These are phyloP conservation scores for Hypoxylon sp. DNA, from an alignment of 2,329 filamentous ascomycete species.

Conservation along the genomic window DNA sequence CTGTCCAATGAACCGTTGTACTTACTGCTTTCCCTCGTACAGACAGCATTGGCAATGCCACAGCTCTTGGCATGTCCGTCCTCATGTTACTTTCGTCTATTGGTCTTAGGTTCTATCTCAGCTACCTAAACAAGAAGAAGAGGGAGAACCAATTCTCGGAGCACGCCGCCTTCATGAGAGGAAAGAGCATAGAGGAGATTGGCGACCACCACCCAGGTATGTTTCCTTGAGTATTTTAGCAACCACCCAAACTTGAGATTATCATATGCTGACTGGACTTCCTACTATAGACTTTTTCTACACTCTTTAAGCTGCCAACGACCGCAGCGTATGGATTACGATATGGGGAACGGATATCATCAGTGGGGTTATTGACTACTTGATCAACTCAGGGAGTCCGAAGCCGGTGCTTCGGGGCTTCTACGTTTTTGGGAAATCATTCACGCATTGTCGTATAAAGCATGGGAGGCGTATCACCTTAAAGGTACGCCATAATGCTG, in stretches of 20 bases:
- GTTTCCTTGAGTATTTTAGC: not conserved
- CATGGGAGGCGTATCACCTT: not conserved
- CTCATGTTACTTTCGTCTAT: slow-evolving; percentile 40
- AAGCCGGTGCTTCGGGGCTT: slow-evolving; percentile 9
- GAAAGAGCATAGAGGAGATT: slow-evolving; percentile 44
- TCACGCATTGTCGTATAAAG: slow-evolving; percentile 3
- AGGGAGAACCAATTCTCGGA: slow-evolving; percentile 32
- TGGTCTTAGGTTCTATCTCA: slow-evolving; percentile 37
- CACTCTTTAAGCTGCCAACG: slow-evolving; percentile 19
- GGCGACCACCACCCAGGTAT: slow-evolving; percentile 47
- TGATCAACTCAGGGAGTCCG: not conserved
- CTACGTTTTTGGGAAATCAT: slow-evolving; percentile 3
- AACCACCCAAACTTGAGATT: not conserved
- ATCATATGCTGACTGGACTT: slow-evolving; percentile 5
- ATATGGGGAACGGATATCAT: not conserved
- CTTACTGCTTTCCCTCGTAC: slow-evolving; percentile 19
- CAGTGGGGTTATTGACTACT: slow-evolving; percentile 6
- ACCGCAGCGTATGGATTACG: too few species aligned
- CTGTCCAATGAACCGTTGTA: not conserved
- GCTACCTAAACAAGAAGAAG: slow-evolving; percentile 44
- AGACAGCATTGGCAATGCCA: slow-evolving; percentile 43
- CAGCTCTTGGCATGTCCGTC: slow-evolving; percentile 40
- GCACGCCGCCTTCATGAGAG: slow-evolving; percentile 23
- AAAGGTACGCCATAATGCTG: not conserved
- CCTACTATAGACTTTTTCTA: slow-evolving; percentile 40